These are phyloP conservation scores for Pseudocercospora pini-densiflorae DNA, from an alignment of 2,329 filamentous ascomycete genomes.

Conservation along the genomic window DNA sequence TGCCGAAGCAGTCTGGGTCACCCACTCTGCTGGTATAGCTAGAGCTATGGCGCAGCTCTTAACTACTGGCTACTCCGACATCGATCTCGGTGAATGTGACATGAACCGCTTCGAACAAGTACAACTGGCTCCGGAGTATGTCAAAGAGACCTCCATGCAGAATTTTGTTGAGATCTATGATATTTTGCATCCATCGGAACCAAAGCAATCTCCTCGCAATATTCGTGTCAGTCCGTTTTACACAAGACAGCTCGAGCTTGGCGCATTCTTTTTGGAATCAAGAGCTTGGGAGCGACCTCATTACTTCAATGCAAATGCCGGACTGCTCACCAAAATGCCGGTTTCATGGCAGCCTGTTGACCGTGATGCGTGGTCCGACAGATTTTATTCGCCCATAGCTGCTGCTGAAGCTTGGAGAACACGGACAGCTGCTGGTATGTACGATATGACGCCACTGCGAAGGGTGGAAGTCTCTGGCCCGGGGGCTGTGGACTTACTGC, in stretches of 20 bases:
- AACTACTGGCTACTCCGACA: conserved; percentile 59
- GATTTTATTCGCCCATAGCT: conserved; percentile 62
- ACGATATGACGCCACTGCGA: conserved; percentile 65
- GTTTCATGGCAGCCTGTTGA: conserved; percentile 59
- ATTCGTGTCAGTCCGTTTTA: conserved; percentile 65
- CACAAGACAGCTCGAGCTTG: conserved; percentile 58
- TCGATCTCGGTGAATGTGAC: conserved; percentile 65
- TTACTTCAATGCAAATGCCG: conserved; percentile 64
- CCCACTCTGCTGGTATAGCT: conserved; percentile 67
- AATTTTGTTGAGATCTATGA: conserved; percentile 70
- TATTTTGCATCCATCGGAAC: conserved; percentile 65
- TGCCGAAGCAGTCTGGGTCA: conserved; percentile 70
- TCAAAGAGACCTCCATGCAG: conserved; percentile 63
- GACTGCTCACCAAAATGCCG: conserved; percentile 58
- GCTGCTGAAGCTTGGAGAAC: conserved; percentile 69
- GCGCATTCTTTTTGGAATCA: conserved; percentile 63
- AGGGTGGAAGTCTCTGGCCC: conserved; percentile 63
- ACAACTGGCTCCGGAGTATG: conserved; percentile 60
- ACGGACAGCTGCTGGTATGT: conserved; percentile 64
- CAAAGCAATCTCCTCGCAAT: conserved; percentile 61
- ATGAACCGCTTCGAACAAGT: conserved; percentile 65
- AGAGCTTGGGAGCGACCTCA: conserved; percentile 67
- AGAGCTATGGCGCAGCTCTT: conserved; percentile 64
- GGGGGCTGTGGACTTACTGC: conserved; percentile 60
- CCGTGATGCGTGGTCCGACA: conserved; percentile 63